Evolutionary conservation across 345 rosid genomes (phyloP), one percentile per base, ranked within the genome.

Genomic region (Euphorbia peplus): DNA sequence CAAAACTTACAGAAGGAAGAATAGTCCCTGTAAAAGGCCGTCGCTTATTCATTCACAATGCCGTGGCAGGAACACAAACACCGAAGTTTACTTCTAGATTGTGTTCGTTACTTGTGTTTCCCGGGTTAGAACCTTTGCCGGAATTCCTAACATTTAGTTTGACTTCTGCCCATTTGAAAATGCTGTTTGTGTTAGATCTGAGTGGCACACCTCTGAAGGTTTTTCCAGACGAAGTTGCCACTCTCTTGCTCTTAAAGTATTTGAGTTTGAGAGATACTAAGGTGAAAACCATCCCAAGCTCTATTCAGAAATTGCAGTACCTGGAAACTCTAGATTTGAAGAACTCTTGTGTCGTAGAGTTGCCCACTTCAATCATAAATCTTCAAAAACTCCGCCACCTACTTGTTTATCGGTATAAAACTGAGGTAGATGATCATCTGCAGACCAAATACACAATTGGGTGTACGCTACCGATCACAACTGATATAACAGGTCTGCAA

Each of bases 321-420:
- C 48, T 69, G 8, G 66, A 69, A 32, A 60, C 59, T 19, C 60
- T 69, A 57, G 66, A 69, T 60, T 18, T 69, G 47, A 69, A 69
- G 15, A 46, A 35, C 32, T 14, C 66, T 22, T 14, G 9, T 1
- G 73, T 69, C 59, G 47, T 11, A 13, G 48, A 59, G 24, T 48
- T 69, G 58, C 73, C 73, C 15, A 9, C 15, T 14, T 30, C 15
- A 5, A 35, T 69, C 30, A 6, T 69, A 11, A 69, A 69, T 30
- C 73, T 59, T 29, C 66, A 35, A 15, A 59, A 35, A 32, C 73
- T 69, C 22, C n/a, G 59, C 10, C 48, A 69, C 22, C 73, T 69
- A 10, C 58, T 69, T 18, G 66, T 32, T 8, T 69, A 69, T 48
- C 50, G 58, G n/a, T 48, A 57, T 32, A 41, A 61, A 44, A 6